Conservation (phyloP, 2,329 filamentous ascomycete species). For the Fusarium verticillioides region DNA sequence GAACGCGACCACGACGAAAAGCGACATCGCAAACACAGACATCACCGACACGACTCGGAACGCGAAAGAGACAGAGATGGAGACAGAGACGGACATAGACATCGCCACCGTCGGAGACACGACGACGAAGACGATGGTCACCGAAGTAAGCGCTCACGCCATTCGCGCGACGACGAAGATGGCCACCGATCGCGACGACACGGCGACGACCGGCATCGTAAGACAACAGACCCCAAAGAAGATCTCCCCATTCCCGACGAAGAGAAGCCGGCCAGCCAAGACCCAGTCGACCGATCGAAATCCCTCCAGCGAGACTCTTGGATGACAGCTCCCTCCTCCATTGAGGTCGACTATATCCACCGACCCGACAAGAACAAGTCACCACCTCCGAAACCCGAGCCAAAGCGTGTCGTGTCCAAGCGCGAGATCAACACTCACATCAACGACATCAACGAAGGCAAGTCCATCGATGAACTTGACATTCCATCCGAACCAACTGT, state of each 20-base stretch:
- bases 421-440: slow-evolving; percentile 80
- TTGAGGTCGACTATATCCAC: slow-evolving; percentile 87
- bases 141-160: slow-evolving; percentile 43
- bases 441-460: slow-evolving; percentile 69
- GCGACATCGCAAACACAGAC: slow-evolving; percentile 56
- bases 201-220: slow-evolving; percentile 48
- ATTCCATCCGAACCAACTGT: slow-evolving; percentile 66
- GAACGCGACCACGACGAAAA: slow-evolving; percentile 58
- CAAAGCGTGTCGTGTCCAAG: slow-evolving; percentile 78
- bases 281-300: slow-evolving; percentile 41
- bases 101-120: slow-evolving; percentile 41
- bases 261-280: slow-evolving; percentile 51
- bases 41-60: slow-evolving; percentile 56
- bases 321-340: slow-evolving; percentile 85
- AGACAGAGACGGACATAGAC: slow-evolving; percentile 37
- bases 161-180: slow-evolving; percentile 54
- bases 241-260: slow-evolving; percentile 64
- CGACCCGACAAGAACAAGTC: slow-evolving; percentile 67
- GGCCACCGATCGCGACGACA: slow-evolving; percentile 56
- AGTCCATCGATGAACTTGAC: slow-evolving; percentile 28
- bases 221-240: slow-evolving; percentile 60
- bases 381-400: slow-evolving; percentile 64
- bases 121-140: slow-evolving; percentile 46
- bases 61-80: slow-evolving; percentile 33
- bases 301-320: slow-evolving; percentile 81